phyloP scores from a whole-genome alignment of 345 rosid genomes.

The Nasturtium officinale region DNA sequence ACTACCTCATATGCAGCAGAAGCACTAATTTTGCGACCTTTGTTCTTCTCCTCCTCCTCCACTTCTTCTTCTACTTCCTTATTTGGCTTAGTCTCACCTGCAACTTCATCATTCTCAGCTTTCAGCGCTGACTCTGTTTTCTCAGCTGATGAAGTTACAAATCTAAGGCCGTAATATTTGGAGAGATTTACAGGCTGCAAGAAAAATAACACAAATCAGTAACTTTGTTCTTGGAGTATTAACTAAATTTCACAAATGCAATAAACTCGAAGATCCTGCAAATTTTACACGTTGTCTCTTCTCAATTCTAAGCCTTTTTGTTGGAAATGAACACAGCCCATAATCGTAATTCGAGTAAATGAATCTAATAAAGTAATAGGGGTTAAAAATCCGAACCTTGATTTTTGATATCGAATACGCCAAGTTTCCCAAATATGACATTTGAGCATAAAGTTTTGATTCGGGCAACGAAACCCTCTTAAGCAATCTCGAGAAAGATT shows the following conservation, averaged over 20 bases:
- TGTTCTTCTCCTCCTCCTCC: conserved; percentile 39
- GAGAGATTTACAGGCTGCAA: conserved; percentile 66
- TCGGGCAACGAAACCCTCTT: conserved; percentile 63
- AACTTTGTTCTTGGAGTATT: too few relatives aligned
- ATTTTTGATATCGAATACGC: conserved; percentile 76
- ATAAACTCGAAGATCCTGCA: neutral
- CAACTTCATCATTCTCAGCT: conserved; percentile 41
- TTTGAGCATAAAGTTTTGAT: conserved; percentile 74
- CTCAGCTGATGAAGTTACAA: conserved; percentile 79
- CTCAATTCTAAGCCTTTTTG: neutral
- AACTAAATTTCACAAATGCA: neutral
- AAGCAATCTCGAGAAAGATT: conserved; percentile 72
- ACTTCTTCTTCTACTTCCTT: conserved; percentile 33
- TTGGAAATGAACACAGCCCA: neutral
- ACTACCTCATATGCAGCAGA: conserved; percentile 76
- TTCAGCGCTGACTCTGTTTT: conserved; percentile 57
- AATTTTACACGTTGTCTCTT: neutral
- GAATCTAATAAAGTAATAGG: neutral
- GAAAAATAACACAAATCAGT: neutral
- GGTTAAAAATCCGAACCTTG: conserved; percentile 49
- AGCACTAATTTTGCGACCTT: conserved; percentile 52
- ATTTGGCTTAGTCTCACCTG: conserved; percentile 44
- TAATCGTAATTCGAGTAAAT: neutral
- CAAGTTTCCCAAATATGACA: conserved; percentile 75
- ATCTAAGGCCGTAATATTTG: conserved; percentile 57